Evolutionary conservation across 441 rosid species (phyloP), one percentile per base, ranked within the genome.

Genomic region (Sinapis alba): DNA sequence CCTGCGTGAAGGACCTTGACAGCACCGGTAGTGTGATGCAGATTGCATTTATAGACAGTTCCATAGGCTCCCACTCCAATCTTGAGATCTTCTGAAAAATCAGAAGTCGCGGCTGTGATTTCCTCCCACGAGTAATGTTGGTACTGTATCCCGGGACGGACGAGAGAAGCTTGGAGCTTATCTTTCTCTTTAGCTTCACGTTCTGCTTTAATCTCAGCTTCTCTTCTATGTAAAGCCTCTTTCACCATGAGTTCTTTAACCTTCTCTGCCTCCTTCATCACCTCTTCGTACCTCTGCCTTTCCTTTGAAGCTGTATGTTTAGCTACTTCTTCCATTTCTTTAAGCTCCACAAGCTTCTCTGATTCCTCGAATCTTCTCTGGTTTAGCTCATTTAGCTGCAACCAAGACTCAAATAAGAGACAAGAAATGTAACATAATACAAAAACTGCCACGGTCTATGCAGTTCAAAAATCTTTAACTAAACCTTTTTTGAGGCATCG

Each of bases 51-150:
- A 65, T 94, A 94, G 56, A 94, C 99, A 20, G 85, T 80, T 80
- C 99, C 99, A 83, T 89, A 90, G 8, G 94, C 99, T 80, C 99
- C 99, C 32, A 78, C 79, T 62, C 99, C 99, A 36, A 94, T 85
- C 84, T 81, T 89, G 70, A 81, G 86, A 67, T 88, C 76, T 75
- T 90, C 94, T 0, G 96, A 88, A 83, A 92, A 92, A 4, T 91
- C 85, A 43, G 89, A 89, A 53, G 99, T 90, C 24, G 97, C 93
- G 50, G 86, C 85, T 57, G 81, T 64, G 59, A 94, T 89, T 77
- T 94, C 97, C 57, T 94, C 97, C 99, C 97, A 94, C 1, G 84
- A 72, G 83, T 86, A 89, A 65, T 78, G 81, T 69, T 80, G 90
- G 81, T 85, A 92, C 56, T 73, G 93, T 79, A 68, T 80, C 19